phyloP scores from a whole-genome alignment of 1,284 basidiomycete species.

The Xerocomus amazonicus region DNA sequence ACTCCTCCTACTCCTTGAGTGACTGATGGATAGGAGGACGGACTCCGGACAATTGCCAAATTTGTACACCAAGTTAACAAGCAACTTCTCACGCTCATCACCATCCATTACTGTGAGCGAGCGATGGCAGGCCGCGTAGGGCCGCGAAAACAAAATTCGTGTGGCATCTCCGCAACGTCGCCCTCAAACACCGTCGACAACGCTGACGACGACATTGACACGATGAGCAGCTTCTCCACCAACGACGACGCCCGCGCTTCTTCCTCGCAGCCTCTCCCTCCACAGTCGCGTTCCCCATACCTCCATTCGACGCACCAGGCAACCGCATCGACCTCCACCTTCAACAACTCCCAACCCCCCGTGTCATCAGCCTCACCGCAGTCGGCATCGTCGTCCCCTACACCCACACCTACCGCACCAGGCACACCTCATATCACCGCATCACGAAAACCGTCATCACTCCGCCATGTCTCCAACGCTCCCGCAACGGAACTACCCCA shows the following conservation, averaged over 20 bases:
- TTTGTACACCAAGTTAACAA: background rate
- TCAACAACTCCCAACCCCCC: slow-evolving; percentile 16
- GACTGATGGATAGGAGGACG: too few species aligned
- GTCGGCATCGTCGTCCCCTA: slow-evolving; percentile 3
- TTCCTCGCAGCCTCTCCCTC: background rate
- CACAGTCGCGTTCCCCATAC: slow-evolving; percentile 27
- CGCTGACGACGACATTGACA: slow-evolving; percentile 24
- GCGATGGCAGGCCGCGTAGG: slow-evolving; percentile 25
- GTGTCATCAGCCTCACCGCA: background rate
- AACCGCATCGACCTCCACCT: slow-evolving; percentile 32
- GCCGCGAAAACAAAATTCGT: slow-evolving; percentile 16
- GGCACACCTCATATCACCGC: slow-evolving; percentile 29
- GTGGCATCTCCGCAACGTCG: slow-evolving; percentile 1
- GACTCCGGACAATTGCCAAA: background rate
- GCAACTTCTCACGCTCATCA: slow-evolving; percentile 19
- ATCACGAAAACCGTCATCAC: slow-evolving; percentile 29
- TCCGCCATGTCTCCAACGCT: slow-evolving; percentile 27
- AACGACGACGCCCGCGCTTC: slow-evolving; percentile 16
- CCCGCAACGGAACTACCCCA: slow-evolving; percentile 15
- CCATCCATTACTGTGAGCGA: slow-evolving; percentile 2
- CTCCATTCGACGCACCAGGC: slow-evolving; percentile 30
- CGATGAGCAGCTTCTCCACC: slow-evolving; percentile 18
- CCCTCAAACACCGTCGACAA: slow-evolving; percentile 14
- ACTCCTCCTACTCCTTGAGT: too few species aligned
- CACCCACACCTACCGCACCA: slow-evolving; percentile 18